phyloP scores from a whole-genome alignment of 1,284 basidiomycete genomes.

The Ceratorhiza oryzae-sativae region DNA sequence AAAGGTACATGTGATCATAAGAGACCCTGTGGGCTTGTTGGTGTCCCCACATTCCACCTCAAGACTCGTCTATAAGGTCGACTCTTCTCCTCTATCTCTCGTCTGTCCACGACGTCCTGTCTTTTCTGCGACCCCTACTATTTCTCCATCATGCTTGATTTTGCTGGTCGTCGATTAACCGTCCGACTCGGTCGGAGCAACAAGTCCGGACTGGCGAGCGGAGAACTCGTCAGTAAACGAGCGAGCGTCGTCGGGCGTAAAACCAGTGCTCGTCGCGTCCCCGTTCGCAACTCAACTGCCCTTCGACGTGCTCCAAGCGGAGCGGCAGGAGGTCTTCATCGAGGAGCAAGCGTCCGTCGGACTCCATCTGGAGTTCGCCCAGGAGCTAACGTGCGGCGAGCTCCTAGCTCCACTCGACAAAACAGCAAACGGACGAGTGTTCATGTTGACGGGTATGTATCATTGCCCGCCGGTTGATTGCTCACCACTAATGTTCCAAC shows the following conservation, averaged over 20 bases:
- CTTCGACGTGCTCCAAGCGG: constrained; percentile 30
- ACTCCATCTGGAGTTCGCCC: constrained; percentile 21
- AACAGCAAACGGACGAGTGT: constrained; percentile 31
- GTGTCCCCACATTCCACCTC: constrained; percentile 21
- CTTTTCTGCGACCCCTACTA: constrained; percentile 3
- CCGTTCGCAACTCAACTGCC: constrained; percentile 23
- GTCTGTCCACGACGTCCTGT: neutral
- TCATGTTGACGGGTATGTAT: constrained; percentile 23
- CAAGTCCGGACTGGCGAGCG: constrained; percentile 10
- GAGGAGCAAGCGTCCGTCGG: constrained; percentile 25
- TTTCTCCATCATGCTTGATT: constrained; percentile 29
- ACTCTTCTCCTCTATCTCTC: neutral
- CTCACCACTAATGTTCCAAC: constrained; percentile 10
- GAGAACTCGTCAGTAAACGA: constrained; percentile 4
- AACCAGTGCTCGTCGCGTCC: constrained; percentile 27
- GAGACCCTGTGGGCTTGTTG: constrained; percentile 12
- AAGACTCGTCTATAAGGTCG: neutral
- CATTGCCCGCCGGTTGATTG: neutral
- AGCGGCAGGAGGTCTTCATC: constrained; percentile 18
- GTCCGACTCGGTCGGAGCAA: constrained; percentile 27
- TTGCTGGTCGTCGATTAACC: constrained; percentile 28
- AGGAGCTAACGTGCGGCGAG: constrained; percentile 24
- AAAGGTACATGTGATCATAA: constrained; percentile 19
- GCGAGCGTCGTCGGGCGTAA: constrained; percentile 20
- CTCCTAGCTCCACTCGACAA: constrained; percentile 23